Base-by-base conservation (phyloP, 768 basidiomycete species). In the Lepiota venenata region DNA sequence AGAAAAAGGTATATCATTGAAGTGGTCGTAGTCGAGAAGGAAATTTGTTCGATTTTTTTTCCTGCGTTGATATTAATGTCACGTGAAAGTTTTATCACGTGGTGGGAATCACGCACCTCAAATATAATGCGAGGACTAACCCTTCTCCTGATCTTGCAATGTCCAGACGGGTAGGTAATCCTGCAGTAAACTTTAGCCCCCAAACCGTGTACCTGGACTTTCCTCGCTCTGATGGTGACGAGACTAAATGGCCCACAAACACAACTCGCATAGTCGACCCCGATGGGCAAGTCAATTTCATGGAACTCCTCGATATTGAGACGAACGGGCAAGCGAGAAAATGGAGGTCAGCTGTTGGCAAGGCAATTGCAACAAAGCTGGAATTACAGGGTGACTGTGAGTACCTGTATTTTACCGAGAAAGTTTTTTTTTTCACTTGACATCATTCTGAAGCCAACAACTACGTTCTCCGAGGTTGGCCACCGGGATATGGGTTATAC, bases 281-380 rank as follows among this genome's bases (percentile, higher is more conserved):
- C 6, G 83, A 83, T 7, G 85, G 86, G 12, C 72, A 82, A 50
- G 84, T 93, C 27, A 92, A 92, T 63, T 93, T 67, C 67, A 87
- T 86, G 80, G 76, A 79, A 14, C 74, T 71, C 2, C 65, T 88
- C 1, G 68, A 64, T 16, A 61, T 78, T 16, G 80, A 86, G 47
- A 79, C 84, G 39, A 48, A 47, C 12, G 65, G 72, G 18, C 68
- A 78, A 15, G 63, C 74, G 39, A 67, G 85, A 29, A 79, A 79
- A 64, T 93, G 90, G 88, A 76, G 83, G 35, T 47, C 71, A 0
- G 56, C 64, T 25, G 69, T 74, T 27, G 80, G 69, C 3, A 69
- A 72, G 38, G 77, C 75, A 2, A 63, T 79, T 20, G 73, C 76
- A 6, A 54, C 69, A 14, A 66, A 70, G 9, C 60, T 86, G 51